Evolutionary conservation across 1,139 yeast genomes (phyloP).

Genomic region (Saccharomyces hybrid): DNA sequence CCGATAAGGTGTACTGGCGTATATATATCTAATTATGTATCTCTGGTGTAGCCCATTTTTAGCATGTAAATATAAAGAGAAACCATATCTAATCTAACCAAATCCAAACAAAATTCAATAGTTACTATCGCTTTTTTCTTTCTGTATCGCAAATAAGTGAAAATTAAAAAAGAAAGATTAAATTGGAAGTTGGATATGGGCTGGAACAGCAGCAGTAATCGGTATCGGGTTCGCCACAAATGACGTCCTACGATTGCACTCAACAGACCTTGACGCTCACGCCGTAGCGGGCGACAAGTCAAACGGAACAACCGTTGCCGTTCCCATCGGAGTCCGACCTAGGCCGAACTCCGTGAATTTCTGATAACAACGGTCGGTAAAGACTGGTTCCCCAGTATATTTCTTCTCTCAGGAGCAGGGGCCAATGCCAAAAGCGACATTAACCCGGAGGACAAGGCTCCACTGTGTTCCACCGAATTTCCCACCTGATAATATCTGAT

Average conservation of each 20-base stretch:
- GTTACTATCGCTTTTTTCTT: no score
- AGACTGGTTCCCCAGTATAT: slow-evolving; percentile 20
- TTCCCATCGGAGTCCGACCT: slow-evolving; percentile 23
- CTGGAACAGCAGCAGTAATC: slow-evolving; percentile 21
- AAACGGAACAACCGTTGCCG: slow-evolving; percentile 27
- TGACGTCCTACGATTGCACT: slow-evolving; percentile 33
- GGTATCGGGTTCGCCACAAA: slow-evolving; percentile 29
- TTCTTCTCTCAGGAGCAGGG: not conserved
- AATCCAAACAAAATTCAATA: not conserved
- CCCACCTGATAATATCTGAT: slow-evolving; percentile 27
- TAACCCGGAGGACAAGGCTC: slow-evolving; percentile 6
- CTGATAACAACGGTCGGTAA: slow-evolving; percentile 18
- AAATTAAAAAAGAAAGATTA: slow-evolving; percentile 14
- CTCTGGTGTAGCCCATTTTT: not conserved
- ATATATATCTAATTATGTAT: not conserved
- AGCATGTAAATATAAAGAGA: slow-evolving; percentile 6
- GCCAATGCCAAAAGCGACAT: not conserved
- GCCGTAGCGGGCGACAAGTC: slow-evolving; percentile 9
- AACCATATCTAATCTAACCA: not conserved
- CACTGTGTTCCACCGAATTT: slow-evolving; percentile 34
- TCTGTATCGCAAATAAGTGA: not conserved
- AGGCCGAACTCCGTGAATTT: slow-evolving; percentile 15
- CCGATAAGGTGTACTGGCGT: not conserved
- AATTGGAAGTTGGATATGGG: not conserved
- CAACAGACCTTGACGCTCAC: slow-evolving; percentile 27